Evolutionary conservation across 225 moss, liverwort and hornwort species (phyloP).

Genomic region (Pleurozium schreberi): DNA sequence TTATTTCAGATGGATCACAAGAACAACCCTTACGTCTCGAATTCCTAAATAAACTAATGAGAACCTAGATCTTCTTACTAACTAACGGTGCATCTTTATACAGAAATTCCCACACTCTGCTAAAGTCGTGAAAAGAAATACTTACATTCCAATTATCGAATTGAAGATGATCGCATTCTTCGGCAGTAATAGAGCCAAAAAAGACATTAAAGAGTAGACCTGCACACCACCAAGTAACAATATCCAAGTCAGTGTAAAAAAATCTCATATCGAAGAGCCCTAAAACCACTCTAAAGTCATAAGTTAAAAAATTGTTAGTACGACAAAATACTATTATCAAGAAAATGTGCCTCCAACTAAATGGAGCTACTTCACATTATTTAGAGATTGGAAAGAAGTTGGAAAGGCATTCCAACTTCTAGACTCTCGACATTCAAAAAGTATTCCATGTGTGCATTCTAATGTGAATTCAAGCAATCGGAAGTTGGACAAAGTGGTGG

Average conservation of each 20-base stretch:
- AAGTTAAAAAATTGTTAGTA: not conserved
- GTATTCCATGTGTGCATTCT: too few species aligned
- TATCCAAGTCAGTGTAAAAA: not conserved
- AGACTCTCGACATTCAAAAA: too few species aligned
- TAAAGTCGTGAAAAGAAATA: not conserved
- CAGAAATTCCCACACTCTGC: not conserved
- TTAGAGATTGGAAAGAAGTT: too few species aligned
- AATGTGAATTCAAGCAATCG: too few species aligned
- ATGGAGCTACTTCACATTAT: too few species aligned
- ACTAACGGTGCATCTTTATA: not conserved
- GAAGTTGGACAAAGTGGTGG: too few species aligned
- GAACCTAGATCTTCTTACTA: not conserved
- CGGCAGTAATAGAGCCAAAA: slow-evolving; percentile 36
- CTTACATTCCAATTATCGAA: slow-evolving; percentile 56
- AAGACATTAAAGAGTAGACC: slow-evolving; percentile 60
- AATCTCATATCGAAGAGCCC: not conserved
- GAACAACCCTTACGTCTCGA: not conserved
- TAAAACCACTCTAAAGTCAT: not conserved
- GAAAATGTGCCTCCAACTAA: too few species aligned
- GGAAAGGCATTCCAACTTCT: too few species aligned
- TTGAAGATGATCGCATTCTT: slow-evolving; percentile 49
- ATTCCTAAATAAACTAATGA: not conserved
- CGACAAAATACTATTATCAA: too few species aligned
- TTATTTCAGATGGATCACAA: not conserved
- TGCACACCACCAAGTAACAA: slow-evolving; percentile 4